Base-by-base conservation (phyloP, 2,329 filamentous ascomycete species). In the Pyricularia grisea region DNA sequence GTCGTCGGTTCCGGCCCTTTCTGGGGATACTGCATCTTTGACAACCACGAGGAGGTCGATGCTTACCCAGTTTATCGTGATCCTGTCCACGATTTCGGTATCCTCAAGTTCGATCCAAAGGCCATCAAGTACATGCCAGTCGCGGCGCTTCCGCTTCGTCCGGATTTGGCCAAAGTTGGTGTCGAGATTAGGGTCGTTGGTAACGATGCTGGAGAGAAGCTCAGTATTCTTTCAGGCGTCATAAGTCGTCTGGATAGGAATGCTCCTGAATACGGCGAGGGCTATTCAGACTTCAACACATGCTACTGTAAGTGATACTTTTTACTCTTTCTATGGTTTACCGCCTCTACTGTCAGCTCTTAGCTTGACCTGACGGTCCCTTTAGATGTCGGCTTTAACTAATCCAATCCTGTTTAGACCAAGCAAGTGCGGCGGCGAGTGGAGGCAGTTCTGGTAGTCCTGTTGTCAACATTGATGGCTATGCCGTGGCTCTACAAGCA, bases 381-480 rank as follows among this genome's bases (percentile, higher is more conserved):
- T 55, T n/a, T 2, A 17, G 11, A 55, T 20, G 3, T 9, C 9
- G 10, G 42, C 20, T 55, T n/a, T 55, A 20, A 28, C 60, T 63
- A 28, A 63, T 30, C 2, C 60, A 14, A 30, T 12, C 4, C 14
- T 28, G 14, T 63, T 28, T 25, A 63, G 60, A 98, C 75, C 95
- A 99, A 81, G 95, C 96, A 72, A 97, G 96, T 17, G 96, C 95
- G 3, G 94, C 95, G 4, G 96, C 95, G 2, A 98, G 94, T 78
- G 95, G 95, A 73, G 95, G 95, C 73, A 97, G 93, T 81, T 99
- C 95, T n/a, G 95, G 95, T 71, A 97, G 92, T 88, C 95, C 95
- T 0, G 95, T 99, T 0, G 94, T 99, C 71, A 97, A 97, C 79
- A 91, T 97, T 71, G 92, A 97, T 78, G 95, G 95, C 12, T 91